Percentiles rank a stretch among this genome's conserved stretches.
These are phyloP conservation scores for Microbotryomycetes sp. DNA, from an alignment of 1,284 basidiomycete species.

Conservation along the genomic window DNA sequence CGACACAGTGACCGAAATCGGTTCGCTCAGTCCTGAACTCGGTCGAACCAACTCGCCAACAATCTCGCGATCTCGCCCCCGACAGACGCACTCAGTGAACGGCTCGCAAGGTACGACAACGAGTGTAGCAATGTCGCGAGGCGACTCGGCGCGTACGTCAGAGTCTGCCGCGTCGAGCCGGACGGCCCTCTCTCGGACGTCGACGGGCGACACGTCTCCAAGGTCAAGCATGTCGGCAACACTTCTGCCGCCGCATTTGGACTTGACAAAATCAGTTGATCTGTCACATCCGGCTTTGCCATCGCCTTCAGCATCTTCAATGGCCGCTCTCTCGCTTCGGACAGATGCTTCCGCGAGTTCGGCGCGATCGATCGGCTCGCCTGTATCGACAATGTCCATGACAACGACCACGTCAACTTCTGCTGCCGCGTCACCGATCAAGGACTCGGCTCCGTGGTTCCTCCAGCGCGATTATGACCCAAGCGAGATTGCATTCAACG, in stretches of 20 bases:
- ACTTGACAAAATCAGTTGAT: background rate
- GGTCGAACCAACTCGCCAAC: background rate
- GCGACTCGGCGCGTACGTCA: conserved; percentile 20
- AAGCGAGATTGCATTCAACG: conserved; percentile 81
- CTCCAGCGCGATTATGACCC: conserved; percentile 59
- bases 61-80: background rate
- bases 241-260: background rate
- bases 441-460: conserved; percentile 35
- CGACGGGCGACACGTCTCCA: conserved; percentile 10
- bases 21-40: background rate
- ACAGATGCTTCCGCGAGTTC: background rate
- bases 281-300: background rate
- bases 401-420: background rate
- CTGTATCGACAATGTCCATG: background rate
- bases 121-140: conserved; percentile 18
- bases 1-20: background rate
- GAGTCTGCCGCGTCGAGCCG: conserved; percentile 9
- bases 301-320: background rate
- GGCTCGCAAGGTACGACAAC: background rate
- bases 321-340: background rate
- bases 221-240: conserved; percentile 3
- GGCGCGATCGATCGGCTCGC: background rate
- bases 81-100: background rate
- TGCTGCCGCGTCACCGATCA: background rate
- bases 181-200: conserved; percentile 7